Evolutionary conservation across 805 yeast species (phyloP), one percentile per base, ranked within the genome.

Genomic region (Nakazawaea sp.): DNA sequence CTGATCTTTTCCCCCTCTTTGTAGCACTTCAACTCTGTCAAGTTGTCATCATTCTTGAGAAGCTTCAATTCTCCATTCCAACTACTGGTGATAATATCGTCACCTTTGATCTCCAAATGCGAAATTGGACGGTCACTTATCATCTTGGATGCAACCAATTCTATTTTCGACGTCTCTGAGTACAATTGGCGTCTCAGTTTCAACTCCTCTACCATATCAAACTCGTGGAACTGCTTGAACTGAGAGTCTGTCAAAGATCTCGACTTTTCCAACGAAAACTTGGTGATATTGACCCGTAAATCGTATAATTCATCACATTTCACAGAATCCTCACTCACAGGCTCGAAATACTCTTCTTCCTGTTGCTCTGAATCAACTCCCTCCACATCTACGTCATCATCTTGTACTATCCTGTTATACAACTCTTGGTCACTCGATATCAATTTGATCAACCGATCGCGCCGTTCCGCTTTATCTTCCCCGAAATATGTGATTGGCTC

Each of bases 31-130:
- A 42, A 46, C 4, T 43, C 43, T 15, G 59, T 56, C 29, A 81
- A 55, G 3, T 67, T 54, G 0, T 56, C 48, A 3, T 55, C 45
- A 12, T 31, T 21, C 13, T 8, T 16, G n/a, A 81, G 29, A 1
- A 85, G 43, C 43, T 68, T 70, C 4, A 86, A 47, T 19, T 66
- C 65, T 3, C 97, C 97, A 43, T 79, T 75, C 97, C 97, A 90
- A 26, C 92, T 82, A 0, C 88, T 92, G 11, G 76, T 64, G 0
- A 86, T 81, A 3, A 84, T 55, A 20, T 23, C 15, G 35, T 61
- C 51, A 0, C 61, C 56, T 4, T 8, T 6, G 8, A 11, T 16
- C 4, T 75, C 63, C 41, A 73, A 64, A 5, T 73, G 48, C 0
- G 95, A 79, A 0, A 83, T 66, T 4, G 95, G 86, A 40, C 96